A percentile compares a stretch with the other conserved stretches of the same genome.
Evolutionary conservation across 2,329 filamentous ascomycete genomes (phyloP).

Genomic region (Diplocarpon rosae): DNA sequence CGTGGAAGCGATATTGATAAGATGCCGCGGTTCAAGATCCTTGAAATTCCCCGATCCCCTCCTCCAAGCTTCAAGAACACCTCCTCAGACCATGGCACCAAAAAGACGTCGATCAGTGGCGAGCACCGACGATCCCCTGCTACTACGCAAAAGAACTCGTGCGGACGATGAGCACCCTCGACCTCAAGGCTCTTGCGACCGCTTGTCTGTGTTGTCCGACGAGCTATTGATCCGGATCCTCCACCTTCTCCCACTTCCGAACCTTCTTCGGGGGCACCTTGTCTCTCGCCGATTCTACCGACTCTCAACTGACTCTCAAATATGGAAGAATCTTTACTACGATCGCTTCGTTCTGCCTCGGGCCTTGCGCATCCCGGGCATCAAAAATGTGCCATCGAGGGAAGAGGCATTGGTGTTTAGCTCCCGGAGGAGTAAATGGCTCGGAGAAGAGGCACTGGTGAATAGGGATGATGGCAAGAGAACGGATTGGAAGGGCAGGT

Average conservation of each 20-base stretch:
- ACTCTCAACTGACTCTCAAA: conserved; percentile 68
- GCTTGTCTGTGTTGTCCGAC: conserved; percentile 66
- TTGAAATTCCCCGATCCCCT: too few species aligned
- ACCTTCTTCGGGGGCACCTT: conserved; percentile 50
- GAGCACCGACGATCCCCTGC: background rate
- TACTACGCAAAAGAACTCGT: conserved; percentile 13
- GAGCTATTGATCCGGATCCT: conserved; percentile 81
- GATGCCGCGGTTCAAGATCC: background rate
- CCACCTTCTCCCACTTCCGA: conserved; percentile 58
- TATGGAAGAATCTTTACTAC: conserved; percentile 90
- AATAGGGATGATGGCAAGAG: conserved; percentile 22
- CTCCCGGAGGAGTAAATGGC: conserved; percentile 40
- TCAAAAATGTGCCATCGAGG: conserved; percentile 32
- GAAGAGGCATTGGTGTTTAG: conserved; percentile 22
- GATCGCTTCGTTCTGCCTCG: conserved; percentile 75
- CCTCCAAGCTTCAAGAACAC: background rate
- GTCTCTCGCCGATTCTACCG: conserved; percentile 66
- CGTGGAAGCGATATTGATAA: conserved; percentile 2
- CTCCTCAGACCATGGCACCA: conserved; percentile 5
- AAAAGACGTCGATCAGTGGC: conserved; percentile 19
- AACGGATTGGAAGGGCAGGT: conserved; percentile 80
- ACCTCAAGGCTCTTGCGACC: conserved; percentile 35
- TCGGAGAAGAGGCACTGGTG: conserved; percentile 29
- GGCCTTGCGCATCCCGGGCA: conserved; percentile 62
- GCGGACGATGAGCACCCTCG: background rate